A percentile compares a stretch with the other conserved stretches of the same genome.
phyloP scores from a whole-genome alignment of 805 yeast species.

The Saccharomycopsis sp. region DNA sequence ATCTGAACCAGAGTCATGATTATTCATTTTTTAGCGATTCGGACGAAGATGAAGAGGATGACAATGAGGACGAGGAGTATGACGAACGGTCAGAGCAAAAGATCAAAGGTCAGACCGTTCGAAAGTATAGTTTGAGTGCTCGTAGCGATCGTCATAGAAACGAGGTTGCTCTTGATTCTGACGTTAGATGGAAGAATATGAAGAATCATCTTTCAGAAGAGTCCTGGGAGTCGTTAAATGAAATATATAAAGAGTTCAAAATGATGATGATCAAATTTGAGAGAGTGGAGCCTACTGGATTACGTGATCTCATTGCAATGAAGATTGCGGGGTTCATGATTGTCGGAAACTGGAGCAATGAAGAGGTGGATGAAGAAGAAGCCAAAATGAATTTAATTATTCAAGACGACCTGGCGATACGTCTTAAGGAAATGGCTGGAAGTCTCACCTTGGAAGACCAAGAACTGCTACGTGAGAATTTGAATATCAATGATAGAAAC shows the following conservation, averaged over 20 bases:
- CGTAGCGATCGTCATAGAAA: neutral
- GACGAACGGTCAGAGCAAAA: neutral
- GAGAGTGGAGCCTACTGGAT: neutral
- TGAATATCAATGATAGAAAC: neutral
- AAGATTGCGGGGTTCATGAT: neutral
- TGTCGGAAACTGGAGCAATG: neutral
- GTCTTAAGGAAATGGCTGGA: neutral
- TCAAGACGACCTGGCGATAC: slow-evolving; percentile 5
- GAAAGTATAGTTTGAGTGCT: neutral
- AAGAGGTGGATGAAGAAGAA: neutral
- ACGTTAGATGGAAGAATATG: slow-evolving; percentile 1
- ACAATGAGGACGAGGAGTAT: neutral
- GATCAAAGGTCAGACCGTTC: neutral
- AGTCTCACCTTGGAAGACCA: slow-evolving; percentile 7
- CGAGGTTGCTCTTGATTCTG: neutral
- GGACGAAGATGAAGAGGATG: slow-evolving; percentile 4
- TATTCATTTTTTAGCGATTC: slow-evolving; percentile 1
- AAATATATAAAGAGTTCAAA: slow-evolving; percentile 7
- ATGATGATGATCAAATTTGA: neutral
- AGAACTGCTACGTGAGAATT: neutral
- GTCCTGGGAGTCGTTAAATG: slow-evolving; percentile 1
- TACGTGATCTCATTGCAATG: neutral
- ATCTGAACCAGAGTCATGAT: neutral
- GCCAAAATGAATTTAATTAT: slow-evolving; percentile 3
- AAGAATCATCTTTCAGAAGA: neutral